Evolutionary conservation across 768 basidiomycete species (phyloP).

Genomic region (Asterophora parasitica): DNA sequence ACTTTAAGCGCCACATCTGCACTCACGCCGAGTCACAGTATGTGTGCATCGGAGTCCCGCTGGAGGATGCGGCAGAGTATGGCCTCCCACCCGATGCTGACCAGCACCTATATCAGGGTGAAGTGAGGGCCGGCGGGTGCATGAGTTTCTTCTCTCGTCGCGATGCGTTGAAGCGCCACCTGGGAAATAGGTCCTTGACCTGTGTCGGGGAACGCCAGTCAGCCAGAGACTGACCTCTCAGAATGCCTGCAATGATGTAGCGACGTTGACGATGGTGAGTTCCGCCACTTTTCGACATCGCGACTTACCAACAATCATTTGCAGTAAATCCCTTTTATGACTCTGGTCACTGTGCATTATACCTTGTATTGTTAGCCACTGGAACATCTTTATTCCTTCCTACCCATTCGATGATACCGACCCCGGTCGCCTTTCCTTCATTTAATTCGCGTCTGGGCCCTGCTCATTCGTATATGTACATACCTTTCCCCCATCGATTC

Average conservation of each 20-base stretch:
- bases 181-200: slow-evolving; percentile 32
- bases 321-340: not conserved
- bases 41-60: slow-evolving; percentile 35
- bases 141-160: slow-evolving; percentile 35
- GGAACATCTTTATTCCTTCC: no score
- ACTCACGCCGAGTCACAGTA: slow-evolving; percentile 30
- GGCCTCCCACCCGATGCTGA: slow-evolving; percentile 18
- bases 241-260: not conserved
- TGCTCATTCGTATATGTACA: not conserved
- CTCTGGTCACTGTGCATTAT: not conserved
- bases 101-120: slow-evolving; percentile 24
- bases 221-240: not conserved
- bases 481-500: no score
- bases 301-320: not conserved
- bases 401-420: not conserved
- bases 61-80: slow-evolving; percentile 14
- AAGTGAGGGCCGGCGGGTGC: slow-evolving; percentile 38
- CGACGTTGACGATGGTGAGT: not conserved
- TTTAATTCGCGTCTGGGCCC: not conserved
- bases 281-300: not conserved
- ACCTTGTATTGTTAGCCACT: not conserved
- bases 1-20: slow-evolving; percentile 54
- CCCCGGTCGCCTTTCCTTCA: not conserved
- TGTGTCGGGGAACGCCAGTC: slow-evolving; percentile 5
- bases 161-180: slow-evolving; percentile 43